Conservation (phyloP, 148 eudicot genomes). For the Dysphania ambrosioides region DNA sequence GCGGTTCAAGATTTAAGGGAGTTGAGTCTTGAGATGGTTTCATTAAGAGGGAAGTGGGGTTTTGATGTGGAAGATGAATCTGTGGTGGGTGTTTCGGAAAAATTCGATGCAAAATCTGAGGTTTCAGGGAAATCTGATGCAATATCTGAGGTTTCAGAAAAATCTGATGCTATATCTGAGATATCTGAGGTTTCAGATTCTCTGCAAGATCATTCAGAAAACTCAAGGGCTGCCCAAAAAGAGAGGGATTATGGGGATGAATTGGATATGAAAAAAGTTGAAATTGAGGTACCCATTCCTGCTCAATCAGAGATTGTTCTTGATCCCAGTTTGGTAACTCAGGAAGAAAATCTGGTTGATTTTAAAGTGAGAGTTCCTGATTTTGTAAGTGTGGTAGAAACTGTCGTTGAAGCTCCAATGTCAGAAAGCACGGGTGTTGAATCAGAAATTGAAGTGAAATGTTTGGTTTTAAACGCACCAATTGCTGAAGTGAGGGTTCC, state of each 20-base stretch:
- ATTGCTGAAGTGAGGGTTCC: too few species aligned
- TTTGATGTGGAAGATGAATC: too few species aligned
- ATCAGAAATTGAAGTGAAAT: too few species aligned
- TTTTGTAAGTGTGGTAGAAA: conserved; percentile 13
- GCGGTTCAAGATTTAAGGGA: conserved; percentile 22
- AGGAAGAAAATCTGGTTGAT: conserved; percentile 5
- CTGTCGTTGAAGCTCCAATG: not conserved
- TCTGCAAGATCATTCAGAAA: too few species aligned
- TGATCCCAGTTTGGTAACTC: not conserved
- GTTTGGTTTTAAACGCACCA: too few species aligned
- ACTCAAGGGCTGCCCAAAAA: too few species aligned
- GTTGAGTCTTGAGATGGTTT: conserved; percentile 1
- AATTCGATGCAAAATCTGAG: not conserved
- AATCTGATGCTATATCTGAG: too few species aligned
- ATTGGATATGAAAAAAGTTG: not conserved
- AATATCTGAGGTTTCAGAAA: not conserved
- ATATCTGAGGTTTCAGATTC: too few species aligned
- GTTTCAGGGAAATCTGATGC: not conserved
- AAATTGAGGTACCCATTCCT: conserved; percentile 10
- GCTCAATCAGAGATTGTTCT: too few species aligned
- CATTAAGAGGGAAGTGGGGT: conserved; percentile 13
- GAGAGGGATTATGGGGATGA: not conserved
- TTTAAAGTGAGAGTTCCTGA: not conserved
- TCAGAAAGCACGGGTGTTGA: too few species aligned
- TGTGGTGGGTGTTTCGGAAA: conserved; percentile 11